phyloP scores from a whole-genome alignment of 2,329 filamentous ascomycete genomes.

The Mollisia scopiformis region DNA sequence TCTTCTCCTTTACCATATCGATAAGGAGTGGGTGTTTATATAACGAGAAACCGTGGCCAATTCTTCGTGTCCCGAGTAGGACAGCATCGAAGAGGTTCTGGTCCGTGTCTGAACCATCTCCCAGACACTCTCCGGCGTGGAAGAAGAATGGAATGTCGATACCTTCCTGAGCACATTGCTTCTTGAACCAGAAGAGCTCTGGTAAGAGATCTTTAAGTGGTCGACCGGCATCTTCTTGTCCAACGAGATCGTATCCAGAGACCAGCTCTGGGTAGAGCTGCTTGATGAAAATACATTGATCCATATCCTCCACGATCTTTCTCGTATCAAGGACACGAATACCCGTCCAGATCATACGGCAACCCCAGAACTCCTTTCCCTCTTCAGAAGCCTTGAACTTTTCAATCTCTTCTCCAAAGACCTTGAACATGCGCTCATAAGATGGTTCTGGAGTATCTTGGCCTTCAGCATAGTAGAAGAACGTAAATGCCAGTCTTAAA shows the following conservation, averaged over 20 bases:
- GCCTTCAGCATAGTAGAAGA: conserved; percentile 68
- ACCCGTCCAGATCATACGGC: conserved; percentile 83
- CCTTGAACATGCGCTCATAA: conserved; percentile 70
- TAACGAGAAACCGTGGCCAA: conserved; percentile 86
- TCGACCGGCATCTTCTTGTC: conserved; percentile 80
- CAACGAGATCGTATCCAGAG: conserved; percentile 87
- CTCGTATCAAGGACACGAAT: conserved; percentile 67
- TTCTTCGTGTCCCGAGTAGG: conserved; percentile 81
- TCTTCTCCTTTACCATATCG: conserved; percentile 85
- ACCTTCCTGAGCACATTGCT: conserved; percentile 75
- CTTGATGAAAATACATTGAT: conserved; percentile 83
- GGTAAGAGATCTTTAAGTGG: conserved; percentile 78
- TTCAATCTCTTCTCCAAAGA: conserved; percentile 77
- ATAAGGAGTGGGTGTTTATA: conserved; percentile 91
- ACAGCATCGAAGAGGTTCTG: conserved; percentile 87
- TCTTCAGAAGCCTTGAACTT: conserved; percentile 73
- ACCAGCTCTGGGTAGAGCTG: conserved; percentile 77
- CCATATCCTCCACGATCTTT: conserved; percentile 78
- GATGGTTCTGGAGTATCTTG: conserved; percentile 68
- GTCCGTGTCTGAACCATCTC: conserved; percentile 76
- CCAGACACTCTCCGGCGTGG: conserved; percentile 84
- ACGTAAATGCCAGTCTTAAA: conserved; percentile 74
- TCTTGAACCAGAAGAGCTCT: conserved; percentile 91
- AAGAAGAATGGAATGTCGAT: conserved; percentile 94
- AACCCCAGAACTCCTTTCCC: conserved; percentile 80